These are phyloP conservation scores for Kodamaea alishanica DNA, from an alignment of 1,139 yeast genomes.

Conservation along the genomic window DNA sequence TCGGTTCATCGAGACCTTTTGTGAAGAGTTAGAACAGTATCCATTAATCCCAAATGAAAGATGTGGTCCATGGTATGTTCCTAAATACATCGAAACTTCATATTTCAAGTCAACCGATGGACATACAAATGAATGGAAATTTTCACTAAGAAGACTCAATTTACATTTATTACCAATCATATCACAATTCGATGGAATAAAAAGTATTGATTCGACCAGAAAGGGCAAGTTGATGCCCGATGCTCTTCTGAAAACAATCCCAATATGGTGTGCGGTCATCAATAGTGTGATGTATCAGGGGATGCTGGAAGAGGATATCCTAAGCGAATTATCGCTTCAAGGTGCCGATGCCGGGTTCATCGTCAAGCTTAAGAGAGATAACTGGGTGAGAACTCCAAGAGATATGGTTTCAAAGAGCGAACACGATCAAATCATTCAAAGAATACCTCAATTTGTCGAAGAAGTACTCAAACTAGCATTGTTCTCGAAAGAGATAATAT, in stretches of 20 bases:
- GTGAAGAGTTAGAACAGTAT: constrained; percentile 10
- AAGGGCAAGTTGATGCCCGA: constrained; percentile 83
- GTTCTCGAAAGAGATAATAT: constrained; percentile 30
- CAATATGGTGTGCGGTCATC: constrained; percentile 87
- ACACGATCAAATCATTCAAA: constrained; percentile 45
- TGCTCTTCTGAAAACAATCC: constrained; percentile 79
- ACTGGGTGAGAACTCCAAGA: constrained; percentile 48
- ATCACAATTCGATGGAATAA: constrained; percentile 39
- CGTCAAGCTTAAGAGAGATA: constrained; percentile 11
- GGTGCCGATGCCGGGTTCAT: constrained; percentile 13
- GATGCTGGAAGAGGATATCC: constrained; percentile 10
- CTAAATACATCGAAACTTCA: constrained; percentile 45
- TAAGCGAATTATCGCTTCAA: constrained; percentile 6
- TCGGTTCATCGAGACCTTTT: constrained; percentile 22
- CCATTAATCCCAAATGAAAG: constrained; percentile 74
- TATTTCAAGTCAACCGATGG: constrained; percentile 93
- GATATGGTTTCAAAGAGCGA: constrained; percentile 58
- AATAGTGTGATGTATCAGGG: constrained; percentile 49
- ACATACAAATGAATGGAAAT: constrained; percentile 75
- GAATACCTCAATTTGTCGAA: constrained; percentile 48
- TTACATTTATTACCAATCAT: constrained; percentile 60
- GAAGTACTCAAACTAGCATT: constrained; percentile 41
- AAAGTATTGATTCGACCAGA: constrained; percentile 81
- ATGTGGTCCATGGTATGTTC: constrained; percentile 85
- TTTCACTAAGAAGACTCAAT: constrained; percentile 69